Conservation (phyloP, 805 yeast genomes). For the Yamadazyma ubonensis region DNA sequence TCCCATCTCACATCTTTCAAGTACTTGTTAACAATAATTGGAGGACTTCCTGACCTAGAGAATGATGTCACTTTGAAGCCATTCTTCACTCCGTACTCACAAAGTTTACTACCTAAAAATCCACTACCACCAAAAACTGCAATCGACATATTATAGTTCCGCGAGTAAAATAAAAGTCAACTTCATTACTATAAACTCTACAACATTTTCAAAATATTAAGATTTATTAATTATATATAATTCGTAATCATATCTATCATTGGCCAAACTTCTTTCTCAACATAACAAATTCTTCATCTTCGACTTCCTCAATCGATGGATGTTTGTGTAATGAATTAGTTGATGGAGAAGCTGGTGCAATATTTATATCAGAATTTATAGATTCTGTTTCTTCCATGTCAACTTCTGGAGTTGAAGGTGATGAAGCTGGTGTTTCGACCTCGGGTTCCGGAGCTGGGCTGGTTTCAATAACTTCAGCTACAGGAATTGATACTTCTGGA, state of each 20-base stretch:
- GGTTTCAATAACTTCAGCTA: constrained; percentile 13
- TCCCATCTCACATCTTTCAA: constrained; percentile 61
- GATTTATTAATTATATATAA: neutral
- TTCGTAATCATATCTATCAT: constrained; percentile 2
- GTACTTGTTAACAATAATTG: constrained; percentile 47
- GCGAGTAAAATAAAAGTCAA: neutral
- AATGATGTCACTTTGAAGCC: constrained; percentile 70
- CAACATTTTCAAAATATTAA: constrained; percentile 1
- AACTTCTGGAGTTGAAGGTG: constrained; percentile 13
- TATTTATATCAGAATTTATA: constrained; percentile 8
- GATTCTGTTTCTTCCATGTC: constrained; percentile 10
- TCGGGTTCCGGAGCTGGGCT: constrained; percentile 11
- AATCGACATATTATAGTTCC: constrained; percentile 23
- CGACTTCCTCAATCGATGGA: constrained; percentile 34
- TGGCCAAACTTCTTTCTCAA: constrained; percentile 39
- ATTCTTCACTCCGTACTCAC: constrained; percentile 59
- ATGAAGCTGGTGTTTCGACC: constrained; percentile 13
- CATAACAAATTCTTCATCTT: constrained; percentile 39
- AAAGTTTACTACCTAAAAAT: constrained; percentile 66
- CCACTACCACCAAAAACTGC: constrained; percentile 90
- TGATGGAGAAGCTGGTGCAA: constrained; percentile 14
- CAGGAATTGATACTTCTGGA: constrained; percentile 12
- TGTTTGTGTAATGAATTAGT: constrained; percentile 19
- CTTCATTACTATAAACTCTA: neutral
- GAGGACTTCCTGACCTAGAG: constrained; percentile 60